Conservation (phyloP, 2,329 filamentous ascomycete genomes). For the Botrytis porri region DNA sequence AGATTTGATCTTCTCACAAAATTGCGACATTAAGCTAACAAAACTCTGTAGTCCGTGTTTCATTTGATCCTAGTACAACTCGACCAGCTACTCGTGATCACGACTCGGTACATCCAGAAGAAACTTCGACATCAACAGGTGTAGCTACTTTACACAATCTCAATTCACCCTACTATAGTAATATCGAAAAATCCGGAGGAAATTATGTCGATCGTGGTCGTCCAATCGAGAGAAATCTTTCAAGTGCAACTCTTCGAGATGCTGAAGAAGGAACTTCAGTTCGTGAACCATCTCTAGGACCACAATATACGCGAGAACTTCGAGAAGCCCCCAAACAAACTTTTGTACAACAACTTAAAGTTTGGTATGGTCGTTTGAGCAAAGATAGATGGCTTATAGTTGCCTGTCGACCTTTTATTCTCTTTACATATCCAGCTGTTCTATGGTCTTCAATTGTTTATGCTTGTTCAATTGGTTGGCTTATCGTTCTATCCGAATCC, state of each 20-base stretch:
- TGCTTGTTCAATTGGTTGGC: constrained; percentile 85
- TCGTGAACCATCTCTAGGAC: constrained; percentile 5
- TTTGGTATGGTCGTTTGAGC: constrained; percentile 75
- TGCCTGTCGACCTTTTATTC: constrained; percentile 74
- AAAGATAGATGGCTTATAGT: constrained; percentile 78
- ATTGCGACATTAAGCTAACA: neutral
- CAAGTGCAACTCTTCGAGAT: neutral
- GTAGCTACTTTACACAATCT: constrained; percentile 40
- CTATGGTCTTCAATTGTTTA: constrained; percentile 87
- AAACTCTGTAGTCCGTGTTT: neutral
- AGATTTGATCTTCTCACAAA: neutral
- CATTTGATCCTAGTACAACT: neutral
- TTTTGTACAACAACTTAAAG: constrained; percentile 69
- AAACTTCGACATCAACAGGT: constrained; percentile 22
- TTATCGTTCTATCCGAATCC: constrained; percentile 90
- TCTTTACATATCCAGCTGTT: constrained; percentile 84
- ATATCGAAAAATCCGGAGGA: constrained; percentile 26
- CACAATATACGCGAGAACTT: constrained; percentile 66
- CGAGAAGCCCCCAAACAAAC: constrained; percentile 65
- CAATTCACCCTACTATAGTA: constrained; percentile 40
- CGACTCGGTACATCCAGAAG: neutral
- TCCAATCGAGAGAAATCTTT: neutral
- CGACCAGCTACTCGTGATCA: constrained; percentile 3
- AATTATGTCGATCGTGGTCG: constrained; percentile 24
- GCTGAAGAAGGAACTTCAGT: neutral